A percentile compares a stretch with the other conserved stretches of the same genome.
phyloP scores from a whole-genome alignment of 305 asterid genomes.

The Salvia sclarea region DNA sequence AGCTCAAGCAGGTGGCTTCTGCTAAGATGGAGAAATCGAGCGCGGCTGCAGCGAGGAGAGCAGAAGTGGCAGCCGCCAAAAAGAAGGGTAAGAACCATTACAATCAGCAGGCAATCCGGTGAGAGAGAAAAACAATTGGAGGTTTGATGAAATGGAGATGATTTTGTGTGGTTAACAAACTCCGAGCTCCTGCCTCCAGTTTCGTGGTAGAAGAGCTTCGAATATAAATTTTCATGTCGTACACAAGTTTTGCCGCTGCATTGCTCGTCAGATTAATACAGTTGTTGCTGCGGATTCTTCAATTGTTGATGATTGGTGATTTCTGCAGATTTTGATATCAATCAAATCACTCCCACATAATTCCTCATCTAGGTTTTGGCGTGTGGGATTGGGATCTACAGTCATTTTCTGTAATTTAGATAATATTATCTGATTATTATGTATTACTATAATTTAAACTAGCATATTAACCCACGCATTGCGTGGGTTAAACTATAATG shows the following conservation, averaged over 20 bases:
- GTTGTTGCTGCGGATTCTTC: not conserved
- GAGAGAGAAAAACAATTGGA: not conserved
- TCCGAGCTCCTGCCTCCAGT: constrained; percentile 35
- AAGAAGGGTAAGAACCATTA: constrained; percentile 91
- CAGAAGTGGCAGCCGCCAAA: constrained; percentile 81
- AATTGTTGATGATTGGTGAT: not conserved
- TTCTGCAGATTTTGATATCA: not conserved
- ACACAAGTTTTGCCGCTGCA: not conserved
- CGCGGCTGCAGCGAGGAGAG: constrained; percentile 89
- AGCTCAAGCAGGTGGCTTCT: constrained; percentile 64
- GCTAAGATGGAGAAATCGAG: constrained; percentile 75
- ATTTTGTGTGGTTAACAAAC: constrained; percentile 34
- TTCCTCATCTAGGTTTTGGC: not conserved
- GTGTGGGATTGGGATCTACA: not conserved
- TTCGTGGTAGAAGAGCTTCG: constrained; percentile 32
- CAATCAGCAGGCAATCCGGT: no score
- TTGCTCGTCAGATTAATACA: not conserved
- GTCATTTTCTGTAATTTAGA: not conserved
- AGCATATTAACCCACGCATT: no score
- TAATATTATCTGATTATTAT: not conserved
- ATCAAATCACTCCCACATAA: not conserved
- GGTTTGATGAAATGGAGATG: constrained; percentile 29
- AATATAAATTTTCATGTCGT: constrained; percentile 27
- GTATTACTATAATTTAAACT: not conserved
- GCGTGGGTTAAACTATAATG: no score